These are phyloP conservation scores for Kluyveromyces lactis DNA, from an alignment of 805 yeast genomes.

Conservation along the genomic window DNA sequence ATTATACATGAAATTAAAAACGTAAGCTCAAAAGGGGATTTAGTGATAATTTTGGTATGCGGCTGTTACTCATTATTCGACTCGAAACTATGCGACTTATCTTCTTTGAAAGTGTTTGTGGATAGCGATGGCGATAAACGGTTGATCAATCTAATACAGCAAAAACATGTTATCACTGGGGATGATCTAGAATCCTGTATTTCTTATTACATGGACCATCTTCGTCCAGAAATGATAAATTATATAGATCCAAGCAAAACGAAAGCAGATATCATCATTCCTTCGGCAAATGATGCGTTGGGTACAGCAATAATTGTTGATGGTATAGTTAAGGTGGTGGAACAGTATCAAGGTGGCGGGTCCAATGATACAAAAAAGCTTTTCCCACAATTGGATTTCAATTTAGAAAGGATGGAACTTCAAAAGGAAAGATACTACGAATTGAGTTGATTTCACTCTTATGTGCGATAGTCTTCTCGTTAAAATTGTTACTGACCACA, in stretches of 20 bases:
- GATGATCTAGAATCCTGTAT: slow-evolving; percentile 17
- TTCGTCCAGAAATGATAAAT: slow-evolving; percentile 25
- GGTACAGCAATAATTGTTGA: slow-evolving; percentile 25
- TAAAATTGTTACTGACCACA: too few species aligned
- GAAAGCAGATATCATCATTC: slow-evolving; percentile 27
- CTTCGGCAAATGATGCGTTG: slow-evolving; percentile 20
- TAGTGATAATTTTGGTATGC: slow-evolving; percentile 43
- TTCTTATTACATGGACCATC: slow-evolving; percentile 22
- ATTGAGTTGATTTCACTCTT: slow-evolving; percentile 10
- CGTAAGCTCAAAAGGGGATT: slow-evolving; percentile 10
- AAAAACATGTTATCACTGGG: slow-evolving; percentile 9
- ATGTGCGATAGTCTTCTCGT: too few species aligned
- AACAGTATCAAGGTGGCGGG: slow-evolving; percentile 13
- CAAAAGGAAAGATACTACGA: slow-evolving; percentile 27
- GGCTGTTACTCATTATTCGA: slow-evolving; percentile 80
- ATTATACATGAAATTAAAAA: slow-evolving; percentile 7
- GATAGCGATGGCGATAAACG: slow-evolving; percentile 83
- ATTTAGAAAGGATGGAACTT: slow-evolving; percentile 24
- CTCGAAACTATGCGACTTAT: slow-evolving; percentile 41
- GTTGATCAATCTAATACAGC: slow-evolving; percentile 63
- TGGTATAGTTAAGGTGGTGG: slow-evolving; percentile 25
- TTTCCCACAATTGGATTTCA: slow-evolving; percentile 22
- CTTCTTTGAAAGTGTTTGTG: slow-evolving; percentile 63
- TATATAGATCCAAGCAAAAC: slow-evolving; percentile 25
- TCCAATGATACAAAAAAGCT: slow-evolving; percentile 4